Base-by-base conservation (phyloP, 352 stramenopile species). In the Phytopythium cucurbitacearum region DNA sequence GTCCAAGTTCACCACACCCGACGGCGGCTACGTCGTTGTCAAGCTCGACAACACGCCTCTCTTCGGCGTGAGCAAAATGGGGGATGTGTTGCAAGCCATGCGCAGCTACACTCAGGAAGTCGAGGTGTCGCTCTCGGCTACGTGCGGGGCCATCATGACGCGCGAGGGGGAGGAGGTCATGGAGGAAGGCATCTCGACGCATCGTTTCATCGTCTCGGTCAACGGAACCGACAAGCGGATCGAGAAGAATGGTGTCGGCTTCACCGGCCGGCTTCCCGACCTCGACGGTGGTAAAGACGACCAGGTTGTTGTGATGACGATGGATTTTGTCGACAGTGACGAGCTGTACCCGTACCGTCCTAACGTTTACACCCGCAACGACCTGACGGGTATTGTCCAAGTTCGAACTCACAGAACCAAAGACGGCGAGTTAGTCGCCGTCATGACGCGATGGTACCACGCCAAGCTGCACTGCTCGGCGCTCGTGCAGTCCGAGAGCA, bases 91-190 rank as follows among this genome's bases (percentile, higher is more conserved):
- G 43, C 62, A 76, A 8, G 55, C 59, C 6, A 56, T 72, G 4
- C 48, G 60, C 5, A 66, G 64, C 33, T 69, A 70, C 40, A 59
- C 65, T 39, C 48, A 58, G 12, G 71, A 81, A 32, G 64, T 76
- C 13, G 68, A 81, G 48, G 74, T 81, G 62, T 60, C 46, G 40
- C 62, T 77, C 52, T 76, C 68, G 28, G 71, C 72, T 28, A 43
- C 59, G 9, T 49, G 73, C 16, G 65, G 59, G 9, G 62, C 65
- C 35, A 67, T 78, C n/a, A 76, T 63, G n/a, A 65, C 76, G 36
- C 65, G 71, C 28, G 71, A 80, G 35, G 62, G 71, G 21, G 67
- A 80, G 33, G 69, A 73, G 41, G 76, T 63, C 52, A 56, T 51
- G 11, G 65, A 71, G 21, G 48, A 57, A 13, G 67, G 61, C 2